Base-by-base conservation (phyloP, 225 moss, liverwort and hornwort species). In the Sphagnum tenellum region DNA sequence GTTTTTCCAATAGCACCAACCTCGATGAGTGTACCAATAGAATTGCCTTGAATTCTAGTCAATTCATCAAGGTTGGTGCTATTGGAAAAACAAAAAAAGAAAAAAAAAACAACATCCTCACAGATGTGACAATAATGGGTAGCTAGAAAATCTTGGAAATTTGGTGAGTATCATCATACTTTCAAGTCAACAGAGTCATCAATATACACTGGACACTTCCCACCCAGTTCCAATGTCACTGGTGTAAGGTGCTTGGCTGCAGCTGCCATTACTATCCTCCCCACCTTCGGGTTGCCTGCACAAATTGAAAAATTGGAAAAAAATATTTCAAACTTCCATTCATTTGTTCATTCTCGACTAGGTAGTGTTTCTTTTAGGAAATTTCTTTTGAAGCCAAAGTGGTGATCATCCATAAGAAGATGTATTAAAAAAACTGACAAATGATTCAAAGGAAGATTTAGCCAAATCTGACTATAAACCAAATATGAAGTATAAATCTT, bases 231-330 rank as follows among this genome's bases (percentile, higher is more conserved):
- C 60, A 91, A 61, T 9, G 80, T 91, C 4, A 89, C 82, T 44
- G 91, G 89, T 49, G 91, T 91, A 6, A 91, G 84, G 73, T 91
- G 78, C 70, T 86, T 82, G 47, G 79, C 74, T 10, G 91, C 89
- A 59, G 91, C 80, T 12, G 78, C 74, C 78, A 86, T 75, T 3
- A 91, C 73, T 55, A 86, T 60, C 56, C 80, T 82, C 57, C 86
- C 91, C 65, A 91, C 83, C 67, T 47, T 80, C 3, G 82, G 11
- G 66, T 69, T 91, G 67, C 86, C 82, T 86, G 77, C 49, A 51
- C 5, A 49, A 7, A 49, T 49, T 6, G 10, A 53, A 53, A 10
- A 53, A 44, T 58, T 13, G 6, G 5, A 6, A 8, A 11, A 13
- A 12, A 58, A 3, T 13, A 5, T 0, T 58, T 58, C 7, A 29